Evolutionary conservation across 225 moss, liverwort and hornwort genomes (phyloP).

Genomic region (Marchantia polymorpha): DNA sequence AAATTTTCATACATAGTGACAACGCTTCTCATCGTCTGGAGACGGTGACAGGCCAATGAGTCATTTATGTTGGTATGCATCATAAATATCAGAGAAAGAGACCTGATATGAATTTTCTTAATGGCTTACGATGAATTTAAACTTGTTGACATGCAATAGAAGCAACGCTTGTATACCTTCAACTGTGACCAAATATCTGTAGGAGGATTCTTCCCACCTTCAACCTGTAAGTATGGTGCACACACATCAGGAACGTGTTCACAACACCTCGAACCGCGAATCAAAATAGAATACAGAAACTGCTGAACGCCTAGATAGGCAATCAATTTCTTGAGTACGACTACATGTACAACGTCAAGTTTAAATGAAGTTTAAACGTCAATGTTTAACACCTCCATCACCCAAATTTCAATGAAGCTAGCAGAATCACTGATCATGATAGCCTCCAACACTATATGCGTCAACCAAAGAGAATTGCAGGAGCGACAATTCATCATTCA

Average conservation of each 20-base stretch:
- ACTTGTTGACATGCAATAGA: too few species aligned
- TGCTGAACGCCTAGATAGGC: not conserved
- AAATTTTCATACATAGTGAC: too few species aligned
- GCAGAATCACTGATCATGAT: not conserved
- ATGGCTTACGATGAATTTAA: too few species aligned
- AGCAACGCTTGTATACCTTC: slow-evolving; percentile 23
- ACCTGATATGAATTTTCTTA: too few species aligned
- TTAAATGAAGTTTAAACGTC: too few species aligned
- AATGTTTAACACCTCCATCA: not conserved
- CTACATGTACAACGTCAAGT: not conserved
- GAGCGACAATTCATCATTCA: not conserved
- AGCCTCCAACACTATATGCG: not conserved
- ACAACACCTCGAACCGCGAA: too few species aligned
- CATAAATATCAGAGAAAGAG: too few species aligned
- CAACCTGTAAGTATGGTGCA: slow-evolving; percentile 25
- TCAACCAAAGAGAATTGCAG: not conserved
- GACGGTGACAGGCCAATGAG: too few species aligned
- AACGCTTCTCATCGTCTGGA: too few species aligned
- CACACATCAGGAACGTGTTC: too few species aligned
- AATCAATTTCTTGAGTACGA: not conserved
- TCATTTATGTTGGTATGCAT: too few species aligned
- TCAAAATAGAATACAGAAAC: not conserved
- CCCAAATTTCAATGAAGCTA: not conserved
- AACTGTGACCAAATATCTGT: slow-evolving; percentile 36
- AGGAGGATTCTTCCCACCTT: slow-evolving; percentile 25